Evolutionary conservation across 2,329 filamentous ascomycete genomes (phyloP).

Genomic region (Bipolaris zeicola): DNA sequence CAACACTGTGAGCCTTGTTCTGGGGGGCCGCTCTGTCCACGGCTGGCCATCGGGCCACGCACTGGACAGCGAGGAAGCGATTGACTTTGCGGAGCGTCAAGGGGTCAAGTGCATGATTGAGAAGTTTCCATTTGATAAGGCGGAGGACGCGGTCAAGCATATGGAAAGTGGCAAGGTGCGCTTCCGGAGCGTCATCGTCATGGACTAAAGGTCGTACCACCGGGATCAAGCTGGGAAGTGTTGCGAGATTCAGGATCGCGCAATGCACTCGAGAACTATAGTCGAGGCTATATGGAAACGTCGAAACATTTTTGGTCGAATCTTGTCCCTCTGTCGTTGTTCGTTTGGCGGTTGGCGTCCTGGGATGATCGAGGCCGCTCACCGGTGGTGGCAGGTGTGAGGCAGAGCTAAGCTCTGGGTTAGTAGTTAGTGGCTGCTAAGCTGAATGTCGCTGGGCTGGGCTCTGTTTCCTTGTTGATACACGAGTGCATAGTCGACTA

Average conservation of each 20-base stretch:
- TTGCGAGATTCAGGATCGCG: neutral
- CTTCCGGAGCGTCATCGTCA: conserved; percentile 59
- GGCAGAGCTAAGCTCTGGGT: neutral
- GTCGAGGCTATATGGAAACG: conserved; percentile 8
- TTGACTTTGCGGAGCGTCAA: conserved; percentile 56
- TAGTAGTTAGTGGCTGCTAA: neutral
- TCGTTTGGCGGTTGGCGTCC: neutral
- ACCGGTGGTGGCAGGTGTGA: neutral
- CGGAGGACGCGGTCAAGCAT: conserved; percentile 56
- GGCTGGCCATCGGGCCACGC: conserved; percentile 62
- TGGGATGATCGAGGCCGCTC: conserved; percentile 5
- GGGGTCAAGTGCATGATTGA: conserved; percentile 60
- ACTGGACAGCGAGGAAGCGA: conserved; percentile 59
- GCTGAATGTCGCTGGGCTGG: conserved; percentile 8
- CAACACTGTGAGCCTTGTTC: conserved; percentile 52
- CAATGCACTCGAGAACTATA: conserved; percentile 3
- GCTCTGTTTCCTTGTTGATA: neutral
- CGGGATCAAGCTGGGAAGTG: neutral
- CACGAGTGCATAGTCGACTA: conserved; percentile 1
- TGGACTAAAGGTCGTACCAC: conserved; percentile 40
- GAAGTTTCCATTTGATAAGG: conserved; percentile 59
- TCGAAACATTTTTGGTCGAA: conserved; percentile 11
- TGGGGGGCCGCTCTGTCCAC: conserved; percentile 55
- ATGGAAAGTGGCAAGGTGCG: conserved; percentile 58
- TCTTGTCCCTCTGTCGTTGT: neutral